Conservation (phyloP, 805 yeast genomes). For the Starmerella khaoyaiensis region DNA sequence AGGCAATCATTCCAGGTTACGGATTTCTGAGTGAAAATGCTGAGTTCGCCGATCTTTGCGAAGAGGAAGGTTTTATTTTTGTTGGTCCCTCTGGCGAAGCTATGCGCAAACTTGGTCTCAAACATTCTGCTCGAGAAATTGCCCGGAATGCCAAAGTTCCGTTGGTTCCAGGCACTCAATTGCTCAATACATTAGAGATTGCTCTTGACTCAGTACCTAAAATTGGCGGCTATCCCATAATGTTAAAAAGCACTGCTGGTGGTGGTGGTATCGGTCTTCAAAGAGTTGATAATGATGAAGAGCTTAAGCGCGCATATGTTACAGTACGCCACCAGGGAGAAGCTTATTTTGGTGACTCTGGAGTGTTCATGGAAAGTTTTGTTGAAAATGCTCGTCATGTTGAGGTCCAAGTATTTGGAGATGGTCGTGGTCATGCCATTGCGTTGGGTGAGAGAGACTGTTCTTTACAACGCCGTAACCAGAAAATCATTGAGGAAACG, state of each 20-base stretch:
- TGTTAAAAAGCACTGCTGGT: conserved; percentile 97
- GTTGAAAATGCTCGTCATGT: conserved; percentile 94
- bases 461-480: conserved; percentile 93
- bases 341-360: conserved; percentile 87
- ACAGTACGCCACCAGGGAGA: conserved; percentile 90
- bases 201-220: conserved; percentile 63
- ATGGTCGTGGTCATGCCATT: conserved; percentile 83
- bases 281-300: conserved; percentile 72
- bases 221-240: conserved; percentile 63
- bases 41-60: conserved; percentile 83
- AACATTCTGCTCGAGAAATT: conserved; percentile 92
- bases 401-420: conserved; percentile 93
- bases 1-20: conserved; percentile 97
- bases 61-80: conserved; percentile 68
- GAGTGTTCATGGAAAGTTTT: conserved; percentile 88
- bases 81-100: conserved; percentile 97
- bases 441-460: conserved; percentile 97
- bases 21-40: conserved; percentile 96
- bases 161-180: conserved; percentile 91
- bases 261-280: conserved; percentile 99
- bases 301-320: conserved; percentile 71
- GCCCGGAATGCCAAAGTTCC: conserved; percentile 91
- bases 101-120: conserved; percentile 78
- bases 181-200: conserved; percentile 56
- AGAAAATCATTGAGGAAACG: conserved; percentile 90